A percentile compares a stretch with the other conserved stretches of the same genome.
These are phyloP conservation scores for Geranium brycei DNA, from an alignment of 345 rosid species.

Conservation along the genomic window DNA sequence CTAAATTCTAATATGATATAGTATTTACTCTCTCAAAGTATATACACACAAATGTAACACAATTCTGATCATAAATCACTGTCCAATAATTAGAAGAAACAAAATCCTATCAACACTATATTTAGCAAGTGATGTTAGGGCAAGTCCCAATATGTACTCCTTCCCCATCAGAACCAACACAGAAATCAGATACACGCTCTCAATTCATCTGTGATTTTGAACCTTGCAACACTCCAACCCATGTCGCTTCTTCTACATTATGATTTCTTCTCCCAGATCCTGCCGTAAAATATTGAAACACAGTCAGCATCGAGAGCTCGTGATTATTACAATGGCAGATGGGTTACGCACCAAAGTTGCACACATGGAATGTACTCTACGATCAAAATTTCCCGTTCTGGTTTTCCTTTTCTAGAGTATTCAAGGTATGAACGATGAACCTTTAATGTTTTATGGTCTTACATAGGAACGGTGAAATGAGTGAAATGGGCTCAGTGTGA, in stretches of 20 bases:
- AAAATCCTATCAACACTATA: too few relatives aligned
- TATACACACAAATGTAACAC: too few relatives aligned
- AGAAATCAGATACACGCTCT: slow-evolving; percentile 4
- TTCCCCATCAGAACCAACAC: neutral
- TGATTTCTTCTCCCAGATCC: slow-evolving; percentile 8
- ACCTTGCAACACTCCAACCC: slow-evolving; percentile 13
- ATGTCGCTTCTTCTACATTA: slow-evolving; percentile 15
- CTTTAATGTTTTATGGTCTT: neutral
- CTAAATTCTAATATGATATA: too few relatives aligned
- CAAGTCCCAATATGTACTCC: neutral
- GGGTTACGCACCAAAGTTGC: slow-evolving; percentile 40
- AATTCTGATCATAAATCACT: too few relatives aligned
- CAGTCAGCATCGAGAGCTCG: slow-evolving; percentile 11
- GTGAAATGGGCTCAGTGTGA: slow-evolving; percentile 5
- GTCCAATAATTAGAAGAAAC: too few relatives aligned
- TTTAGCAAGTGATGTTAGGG: too few relatives aligned
- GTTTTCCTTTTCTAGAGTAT: slow-evolving; percentile 42
- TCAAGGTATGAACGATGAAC: too few relatives aligned
- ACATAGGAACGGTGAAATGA: slow-evolving; percentile 43
- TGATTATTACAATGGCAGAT: slow-evolving; percentile 52
- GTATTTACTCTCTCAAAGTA: too few relatives aligned
- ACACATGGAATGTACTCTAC: slow-evolving; percentile 16
- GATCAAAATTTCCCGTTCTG: slow-evolving; percentile 63
- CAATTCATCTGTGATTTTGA: slow-evolving; percentile 22
- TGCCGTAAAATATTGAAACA: neutral